Percentiles rank a stretch among this genome's conserved stretches.
Conservation (phyloP, 768 basidiomycete genomes). For the Boletus eberwhitei region DNA sequence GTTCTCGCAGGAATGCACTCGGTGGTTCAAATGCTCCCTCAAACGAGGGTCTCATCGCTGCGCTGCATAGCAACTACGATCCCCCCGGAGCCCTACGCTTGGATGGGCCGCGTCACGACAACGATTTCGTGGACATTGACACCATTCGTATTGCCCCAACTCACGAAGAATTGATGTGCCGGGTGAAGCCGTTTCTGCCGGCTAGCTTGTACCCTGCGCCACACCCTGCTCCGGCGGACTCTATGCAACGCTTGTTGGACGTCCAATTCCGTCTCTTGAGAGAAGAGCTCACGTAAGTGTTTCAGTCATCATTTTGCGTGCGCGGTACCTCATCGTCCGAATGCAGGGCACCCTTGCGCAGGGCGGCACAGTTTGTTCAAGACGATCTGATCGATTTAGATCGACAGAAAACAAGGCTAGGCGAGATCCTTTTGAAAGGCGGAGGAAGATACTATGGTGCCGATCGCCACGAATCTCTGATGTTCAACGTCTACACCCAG, state of each 20-base stretch:
- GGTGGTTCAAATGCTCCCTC: neutral
- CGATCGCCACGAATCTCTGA: conserved; percentile 43
- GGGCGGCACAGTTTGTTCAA: conserved; percentile 45
- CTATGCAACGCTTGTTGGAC: conserved; percentile 67
- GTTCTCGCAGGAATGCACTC: conserved; percentile 3
- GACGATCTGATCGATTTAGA: conserved; percentile 38
- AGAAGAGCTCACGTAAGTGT: conserved; percentile 62
- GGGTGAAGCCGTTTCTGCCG: conserved; percentile 54
- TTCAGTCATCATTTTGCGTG: neutral
- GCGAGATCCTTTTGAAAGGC: conserved; percentile 43
- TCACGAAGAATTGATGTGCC: conserved; percentile 55
- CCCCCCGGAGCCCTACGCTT: conserved; percentile 51
- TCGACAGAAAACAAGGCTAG: conserved; percentile 36
- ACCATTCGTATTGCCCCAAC: conserved; percentile 72
- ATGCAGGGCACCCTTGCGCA: conserved; percentile 50
- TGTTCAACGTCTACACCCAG: conserved; percentile 64
- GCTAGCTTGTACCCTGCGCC: conserved; percentile 57
- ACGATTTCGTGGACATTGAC: conserved; percentile 53
- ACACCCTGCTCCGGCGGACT: conserved; percentile 52
- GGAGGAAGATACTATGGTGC: conserved; percentile 60
- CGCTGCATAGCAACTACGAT: conserved; percentile 43
- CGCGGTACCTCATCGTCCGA: neutral
- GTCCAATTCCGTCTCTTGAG: conserved; percentile 72
- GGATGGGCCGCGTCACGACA: conserved; percentile 63
- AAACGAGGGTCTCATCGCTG: conserved; percentile 37